Base-by-base conservation (phyloP, 805 yeast species). In the Ogataea allantospora region DNA sequence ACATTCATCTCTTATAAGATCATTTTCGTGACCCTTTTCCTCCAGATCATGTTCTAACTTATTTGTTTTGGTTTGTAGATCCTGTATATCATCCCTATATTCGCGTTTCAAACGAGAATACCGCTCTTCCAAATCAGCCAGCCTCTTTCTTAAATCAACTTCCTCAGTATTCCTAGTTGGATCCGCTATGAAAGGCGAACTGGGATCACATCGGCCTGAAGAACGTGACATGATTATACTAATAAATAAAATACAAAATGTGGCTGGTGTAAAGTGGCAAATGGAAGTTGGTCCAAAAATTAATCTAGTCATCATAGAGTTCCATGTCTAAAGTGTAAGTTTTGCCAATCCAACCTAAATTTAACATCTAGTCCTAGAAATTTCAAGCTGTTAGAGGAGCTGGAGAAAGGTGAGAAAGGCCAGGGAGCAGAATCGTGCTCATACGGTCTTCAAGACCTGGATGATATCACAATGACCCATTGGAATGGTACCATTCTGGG, bases 401-500 rank as follows among this genome's bases (percentile, higher is more conserved):
- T 93, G 49, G 99, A 95, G 63, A 91, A 91, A 55, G 99, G 99
- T 33, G 99, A 93, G 60, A 93, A 93, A 62, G 99, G 99, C 14
- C 70, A 86, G 32, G 97, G 98, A 14, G 93, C 97, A 17, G 98
- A 93, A 62, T 85, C 95, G 11, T 89, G 96, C 60, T 91, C 98
- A 15, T 88, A 93, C 55, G 99, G 99, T 0, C 73, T 93, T 31
- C 80, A 87, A 16, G 91, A 87, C 54, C 80, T 83, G 46, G 95
- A 86, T 54, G 99, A 93, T 60, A 86, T 89, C 50, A 70, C 88
- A 35, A 87, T 93, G 95, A 84, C 95, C 8, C 66, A 83, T 54
- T 93, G 99, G 99, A 93, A 89, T 65, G 99, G 97, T 9, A 93
- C 99, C 22, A 91, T 93, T 35, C 69, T 93, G 48, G 99, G 99